Percentiles rank a stretch among this genome's conserved stretches.
Conservation (phyloP, 768 basidiomycete genomes). For the Cytidiella melzeri region DNA sequence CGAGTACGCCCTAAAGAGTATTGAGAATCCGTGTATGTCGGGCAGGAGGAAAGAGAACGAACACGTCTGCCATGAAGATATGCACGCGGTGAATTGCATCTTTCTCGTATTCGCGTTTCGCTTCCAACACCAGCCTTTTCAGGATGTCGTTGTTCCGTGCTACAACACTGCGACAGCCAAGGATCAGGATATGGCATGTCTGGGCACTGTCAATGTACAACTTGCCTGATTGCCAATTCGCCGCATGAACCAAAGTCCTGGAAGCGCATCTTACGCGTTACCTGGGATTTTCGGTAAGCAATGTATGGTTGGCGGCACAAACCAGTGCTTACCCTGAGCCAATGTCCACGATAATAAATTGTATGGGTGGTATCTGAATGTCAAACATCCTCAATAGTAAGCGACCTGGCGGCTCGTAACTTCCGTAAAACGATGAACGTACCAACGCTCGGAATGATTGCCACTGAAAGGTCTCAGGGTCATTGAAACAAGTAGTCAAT, state of each 20-base stretch:
- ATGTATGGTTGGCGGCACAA: no score
- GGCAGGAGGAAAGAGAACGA: conserved; percentile 31
- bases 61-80: conserved; percentile 87
- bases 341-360: conserved; percentile 85
- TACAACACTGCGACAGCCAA: conserved; percentile 53
- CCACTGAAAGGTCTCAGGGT: conserved; percentile 37
- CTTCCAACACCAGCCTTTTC: conserved; percentile 81
- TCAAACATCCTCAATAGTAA: conserved; percentile 10
- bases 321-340: conserved; percentile 59
- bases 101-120: conserved; percentile 85
- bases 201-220: conserved; percentile 15
- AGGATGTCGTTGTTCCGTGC: conserved; percentile 85
- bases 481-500: neutral
- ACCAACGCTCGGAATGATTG: conserved; percentile 85
- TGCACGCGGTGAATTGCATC: conserved; percentile 88
- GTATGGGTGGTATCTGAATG: conserved; percentile 75
- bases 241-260: conserved; percentile 70
- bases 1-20: conserved; percentile 47
- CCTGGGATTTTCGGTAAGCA: no score
- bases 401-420: conserved; percentile 15
- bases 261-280: conserved; percentile 73
- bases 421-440: no score
- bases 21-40: conserved; percentile 1
- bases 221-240: conserved; percentile 75
- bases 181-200: neutral